Evolutionary conservation across 1,284 basidiomycete genomes (phyloP).

Genomic region (Puccinia coronata): DNA sequence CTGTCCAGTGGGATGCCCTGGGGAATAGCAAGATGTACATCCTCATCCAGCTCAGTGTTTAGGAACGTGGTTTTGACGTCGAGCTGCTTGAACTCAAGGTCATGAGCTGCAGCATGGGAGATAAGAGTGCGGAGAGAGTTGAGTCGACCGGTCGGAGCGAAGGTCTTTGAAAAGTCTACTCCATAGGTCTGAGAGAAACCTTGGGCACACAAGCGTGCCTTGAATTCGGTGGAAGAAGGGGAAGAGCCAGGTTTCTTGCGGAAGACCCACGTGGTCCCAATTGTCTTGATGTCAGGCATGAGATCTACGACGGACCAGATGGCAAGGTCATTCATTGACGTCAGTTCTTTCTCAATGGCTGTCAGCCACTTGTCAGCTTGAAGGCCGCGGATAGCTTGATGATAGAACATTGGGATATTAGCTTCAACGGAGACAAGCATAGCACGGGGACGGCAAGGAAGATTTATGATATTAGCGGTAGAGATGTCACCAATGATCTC

Average conservation of each 20-base stretch:
- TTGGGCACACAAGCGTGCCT: background rate
- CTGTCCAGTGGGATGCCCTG: background rate
- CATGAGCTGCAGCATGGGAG: background rate
- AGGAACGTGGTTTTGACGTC: constrained; percentile 7
- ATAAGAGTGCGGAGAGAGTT: background rate
- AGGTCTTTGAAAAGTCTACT: background rate
- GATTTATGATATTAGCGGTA: background rate
- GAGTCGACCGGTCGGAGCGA: background rate
- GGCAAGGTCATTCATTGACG: background rate
- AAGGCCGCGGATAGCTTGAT: background rate
- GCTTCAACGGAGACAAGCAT: background rate
- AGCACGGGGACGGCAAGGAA: background rate
- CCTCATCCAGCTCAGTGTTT: background rate
- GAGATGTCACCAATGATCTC: background rate
- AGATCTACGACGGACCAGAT: background rate
- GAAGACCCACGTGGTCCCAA: constrained; percentile 1
- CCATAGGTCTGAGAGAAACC: background rate
- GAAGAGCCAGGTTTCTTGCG: background rate
- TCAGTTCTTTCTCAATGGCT: background rate
- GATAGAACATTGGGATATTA: background rate
- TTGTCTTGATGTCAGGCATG: background rate
- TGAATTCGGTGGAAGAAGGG: background rate
- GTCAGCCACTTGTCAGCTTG: background rate
- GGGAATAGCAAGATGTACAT: background rate
- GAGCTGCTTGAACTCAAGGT: background rate